Conservation (phyloP, 2,329 filamentous ascomycete genomes). For the Verticillium zaregamsianum region DNA sequence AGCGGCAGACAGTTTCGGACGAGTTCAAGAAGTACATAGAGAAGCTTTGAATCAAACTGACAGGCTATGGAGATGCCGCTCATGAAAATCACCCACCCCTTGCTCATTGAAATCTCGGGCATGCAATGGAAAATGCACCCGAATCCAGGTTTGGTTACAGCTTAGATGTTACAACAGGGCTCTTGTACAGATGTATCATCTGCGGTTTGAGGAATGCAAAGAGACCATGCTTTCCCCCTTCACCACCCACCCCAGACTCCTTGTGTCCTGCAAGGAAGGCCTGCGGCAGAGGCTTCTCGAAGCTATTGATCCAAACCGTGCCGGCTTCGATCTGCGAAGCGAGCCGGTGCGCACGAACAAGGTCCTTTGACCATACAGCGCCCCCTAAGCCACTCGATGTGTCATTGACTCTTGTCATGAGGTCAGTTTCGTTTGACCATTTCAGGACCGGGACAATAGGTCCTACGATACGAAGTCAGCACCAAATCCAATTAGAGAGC, state of each 20-base stretch:
- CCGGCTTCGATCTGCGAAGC: slow-evolving; percentile 52
- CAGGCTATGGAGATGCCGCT: background rate
- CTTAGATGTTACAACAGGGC: background rate
- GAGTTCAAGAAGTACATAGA: background rate
- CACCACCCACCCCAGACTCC: slow-evolving; percentile 26
- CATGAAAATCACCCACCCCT: background rate
- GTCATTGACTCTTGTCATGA: slow-evolving; percentile 51
- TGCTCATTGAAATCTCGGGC: no score
- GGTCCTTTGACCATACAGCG: slow-evolving; percentile 53
- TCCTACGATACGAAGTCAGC: slow-evolving; percentile 23
- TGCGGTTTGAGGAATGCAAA: slow-evolving; percentile 17
- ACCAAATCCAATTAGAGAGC: background rate
- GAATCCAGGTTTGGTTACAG: background rate
- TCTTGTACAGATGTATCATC: slow-evolving; percentile 1
- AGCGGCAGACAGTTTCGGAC: background rate
- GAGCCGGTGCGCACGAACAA: slow-evolving; percentile 44
- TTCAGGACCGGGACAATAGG: slow-evolving; percentile 60
- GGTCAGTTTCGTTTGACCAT: slow-evolving; percentile 58
- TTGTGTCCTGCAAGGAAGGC: slow-evolving; percentile 27
- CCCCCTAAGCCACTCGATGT: slow-evolving; percentile 49
- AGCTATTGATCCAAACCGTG: slow-evolving; percentile 54
- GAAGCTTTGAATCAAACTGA: background rate
- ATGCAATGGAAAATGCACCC: no score
- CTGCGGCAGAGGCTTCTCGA: slow-evolving; percentile 23
- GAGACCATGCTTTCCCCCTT: slow-evolving; percentile 27